A percentile compares a stretch with the other conserved stretches of the same genome.
Conservation (phyloP, 2,329 filamentous ascomycete species). For the Aspergillus versicolor region DNA sequence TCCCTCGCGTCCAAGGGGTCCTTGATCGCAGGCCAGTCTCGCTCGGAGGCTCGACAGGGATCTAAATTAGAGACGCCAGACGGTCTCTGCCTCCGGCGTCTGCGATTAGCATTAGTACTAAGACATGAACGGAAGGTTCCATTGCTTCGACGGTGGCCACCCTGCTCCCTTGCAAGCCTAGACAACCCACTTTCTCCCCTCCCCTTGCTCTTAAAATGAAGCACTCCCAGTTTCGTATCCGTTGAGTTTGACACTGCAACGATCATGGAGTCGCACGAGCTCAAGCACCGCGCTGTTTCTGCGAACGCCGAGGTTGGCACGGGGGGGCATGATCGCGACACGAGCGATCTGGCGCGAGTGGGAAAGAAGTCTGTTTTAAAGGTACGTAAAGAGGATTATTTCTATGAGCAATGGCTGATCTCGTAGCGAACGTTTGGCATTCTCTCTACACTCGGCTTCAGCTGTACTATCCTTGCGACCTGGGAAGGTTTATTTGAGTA, state of each 20-base stretch:
- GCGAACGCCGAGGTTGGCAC: background rate
- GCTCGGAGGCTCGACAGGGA: background rate
- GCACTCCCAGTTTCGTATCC: background rate
- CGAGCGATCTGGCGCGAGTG: background rate
- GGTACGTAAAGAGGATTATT: background rate
- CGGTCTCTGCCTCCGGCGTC: too few species aligned
- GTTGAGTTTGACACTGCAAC: background rate
- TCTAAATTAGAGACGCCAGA: background rate
- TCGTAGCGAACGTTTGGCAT: background rate
- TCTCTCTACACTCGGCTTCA: background rate
- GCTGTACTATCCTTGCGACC: background rate
- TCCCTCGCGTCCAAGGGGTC: too few species aligned
- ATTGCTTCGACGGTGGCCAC: background rate
- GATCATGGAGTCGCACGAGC: background rate
- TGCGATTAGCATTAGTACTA: background rate
- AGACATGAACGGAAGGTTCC: background rate
- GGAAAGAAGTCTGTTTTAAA: background rate
- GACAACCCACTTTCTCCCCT: background rate
- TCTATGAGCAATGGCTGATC: background rate
- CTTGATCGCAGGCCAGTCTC: too few species aligned
- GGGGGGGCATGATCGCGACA: background rate
- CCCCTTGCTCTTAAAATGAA: background rate
- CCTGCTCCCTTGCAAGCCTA: too few species aligned
- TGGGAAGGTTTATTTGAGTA: background rate
- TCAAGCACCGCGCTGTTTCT: background rate